These are phyloP conservation scores for Aspergillus calidoustus DNA, from an alignment of 2,329 filamentous ascomycete species.

Conservation along the genomic window DNA sequence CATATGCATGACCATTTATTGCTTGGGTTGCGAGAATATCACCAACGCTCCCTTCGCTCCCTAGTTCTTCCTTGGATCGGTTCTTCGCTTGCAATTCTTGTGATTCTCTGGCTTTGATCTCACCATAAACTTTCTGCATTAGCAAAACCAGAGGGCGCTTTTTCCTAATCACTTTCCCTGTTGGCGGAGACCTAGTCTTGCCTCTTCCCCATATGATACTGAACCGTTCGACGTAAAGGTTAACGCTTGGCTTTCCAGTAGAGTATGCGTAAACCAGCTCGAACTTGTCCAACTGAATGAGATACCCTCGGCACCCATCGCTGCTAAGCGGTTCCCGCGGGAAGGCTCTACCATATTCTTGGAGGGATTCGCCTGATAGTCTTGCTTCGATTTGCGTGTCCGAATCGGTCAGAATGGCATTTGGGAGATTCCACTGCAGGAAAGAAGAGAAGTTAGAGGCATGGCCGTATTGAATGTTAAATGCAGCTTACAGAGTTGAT, in stretches of 20 bases:
- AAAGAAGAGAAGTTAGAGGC: not conserved
- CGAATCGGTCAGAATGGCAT: conserved; percentile 40
- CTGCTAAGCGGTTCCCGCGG: conserved; percentile 24
- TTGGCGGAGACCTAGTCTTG: conserved; percentile 18
- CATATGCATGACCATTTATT: conserved; percentile 9
- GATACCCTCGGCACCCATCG: conserved; percentile 31
- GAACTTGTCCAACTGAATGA: conserved; percentile 39
- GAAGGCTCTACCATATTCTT: conserved; percentile 26
- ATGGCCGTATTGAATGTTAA: not conserved
- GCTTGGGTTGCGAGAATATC: conserved; percentile 21
- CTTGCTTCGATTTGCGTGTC: conserved; percentile 39
- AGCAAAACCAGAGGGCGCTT: conserved; percentile 21
- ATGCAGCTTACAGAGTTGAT: conserved; percentile 35
- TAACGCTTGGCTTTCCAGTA: conserved; percentile 26
- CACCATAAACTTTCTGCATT: conserved; percentile 21
- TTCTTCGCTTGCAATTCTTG: not conserved
- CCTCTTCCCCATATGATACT: conserved; percentile 28
- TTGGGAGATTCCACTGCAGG: conserved; percentile 31
- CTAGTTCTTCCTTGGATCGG: not conserved
- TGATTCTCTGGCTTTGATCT: conserved; percentile 16
- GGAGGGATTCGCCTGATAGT: conserved; percentile 33
- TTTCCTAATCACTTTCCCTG: conserved; percentile 28
- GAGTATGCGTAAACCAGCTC: conserved; percentile 41
- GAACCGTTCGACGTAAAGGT: conserved; percentile 33
- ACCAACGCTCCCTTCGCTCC: conserved; percentile 12